These are phyloP conservation scores for Neonectria hederae DNA, from an alignment of 2,329 filamentous ascomycete genomes.

Conservation along the genomic window DNA sequence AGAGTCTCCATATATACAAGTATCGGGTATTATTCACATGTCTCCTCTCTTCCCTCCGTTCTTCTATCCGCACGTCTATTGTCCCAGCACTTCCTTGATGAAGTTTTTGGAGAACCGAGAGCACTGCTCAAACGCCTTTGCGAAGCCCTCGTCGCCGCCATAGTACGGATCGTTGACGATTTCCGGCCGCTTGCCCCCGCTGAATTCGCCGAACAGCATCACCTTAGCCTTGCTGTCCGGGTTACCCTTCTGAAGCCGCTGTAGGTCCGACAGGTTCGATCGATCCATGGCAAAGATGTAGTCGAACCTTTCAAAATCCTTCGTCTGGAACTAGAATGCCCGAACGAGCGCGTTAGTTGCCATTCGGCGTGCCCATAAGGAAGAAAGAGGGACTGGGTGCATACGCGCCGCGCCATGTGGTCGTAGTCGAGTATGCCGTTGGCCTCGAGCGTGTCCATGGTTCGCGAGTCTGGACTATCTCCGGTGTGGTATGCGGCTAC, in stretches of 20 bases:
- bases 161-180: slow-evolving; percentile 92
- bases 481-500: slow-evolving; percentile 83
- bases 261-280: slow-evolving; percentile 78
- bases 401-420: slow-evolving; percentile 80
- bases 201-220: slow-evolving; percentile 85
- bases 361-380: neutral
- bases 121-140: slow-evolving; percentile 86
- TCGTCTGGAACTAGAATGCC: slow-evolving; percentile 58
- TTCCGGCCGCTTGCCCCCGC: slow-evolving; percentile 72
- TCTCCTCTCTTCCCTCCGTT: slow-evolving; percentile 4
- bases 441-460: slow-evolving; percentile 77
- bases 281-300: slow-evolving; percentile 96
- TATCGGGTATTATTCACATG: slow-evolving; percentile 40
- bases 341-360: neutral
- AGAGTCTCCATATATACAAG: slow-evolving; percentile 27
- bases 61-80: slow-evolving; percentile 24
- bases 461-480: slow-evolving; percentile 81
- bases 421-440: slow-evolving; percentile 81
- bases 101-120: slow-evolving; percentile 81
- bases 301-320: slow-evolving; percentile 87
- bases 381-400: slow-evolving; percentile 22
- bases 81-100: slow-evolving; percentile 62
- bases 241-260: slow-evolving; percentile 67
- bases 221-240: slow-evolving; percentile 71
- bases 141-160: slow-evolving; percentile 82